Conservation (phyloP, 2,329 filamentous ascomycete genomes). For the Venturia pyrina region DNA sequence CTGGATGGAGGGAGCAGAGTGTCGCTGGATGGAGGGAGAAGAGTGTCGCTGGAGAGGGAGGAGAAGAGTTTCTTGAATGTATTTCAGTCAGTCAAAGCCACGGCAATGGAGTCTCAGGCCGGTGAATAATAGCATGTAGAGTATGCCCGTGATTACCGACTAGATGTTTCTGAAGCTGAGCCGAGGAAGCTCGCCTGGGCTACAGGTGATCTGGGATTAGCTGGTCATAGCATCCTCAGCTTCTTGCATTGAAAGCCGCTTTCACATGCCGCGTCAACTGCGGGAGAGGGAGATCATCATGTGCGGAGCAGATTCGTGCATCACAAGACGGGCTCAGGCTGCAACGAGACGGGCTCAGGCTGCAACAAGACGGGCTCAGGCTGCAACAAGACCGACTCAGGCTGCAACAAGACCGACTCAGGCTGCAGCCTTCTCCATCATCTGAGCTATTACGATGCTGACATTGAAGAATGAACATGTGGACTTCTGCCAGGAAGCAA, state of each 20-base stretch:
- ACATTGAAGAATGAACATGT: not conserved
- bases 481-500: not conserved
- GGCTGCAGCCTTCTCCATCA: not conserved
- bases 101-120: not conserved
- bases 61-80: not conserved
- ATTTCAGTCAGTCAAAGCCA: not conserved
- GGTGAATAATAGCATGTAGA: not conserved
- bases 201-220: too few species aligned
- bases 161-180: not conserved
- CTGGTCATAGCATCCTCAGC: not conserved
- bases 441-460: not conserved
- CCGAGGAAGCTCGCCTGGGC: not conserved
- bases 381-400: too few species aligned
- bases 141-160: not conserved
- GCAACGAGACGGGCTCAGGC: too few species aligned
- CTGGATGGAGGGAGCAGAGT: too few species aligned
- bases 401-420: too few species aligned
- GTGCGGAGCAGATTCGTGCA: not conserved
- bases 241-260: not conserved
- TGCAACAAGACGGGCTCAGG: too few species aligned
- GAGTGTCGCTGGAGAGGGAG: too few species aligned
- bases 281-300: not conserved
- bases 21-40: too few species aligned
- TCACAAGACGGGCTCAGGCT: constrained; percentile 6
- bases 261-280: constrained; percentile 1